phyloP scores from a whole-genome alignment of 352 stramenopile species.

The Pythium inflatum region DNA sequence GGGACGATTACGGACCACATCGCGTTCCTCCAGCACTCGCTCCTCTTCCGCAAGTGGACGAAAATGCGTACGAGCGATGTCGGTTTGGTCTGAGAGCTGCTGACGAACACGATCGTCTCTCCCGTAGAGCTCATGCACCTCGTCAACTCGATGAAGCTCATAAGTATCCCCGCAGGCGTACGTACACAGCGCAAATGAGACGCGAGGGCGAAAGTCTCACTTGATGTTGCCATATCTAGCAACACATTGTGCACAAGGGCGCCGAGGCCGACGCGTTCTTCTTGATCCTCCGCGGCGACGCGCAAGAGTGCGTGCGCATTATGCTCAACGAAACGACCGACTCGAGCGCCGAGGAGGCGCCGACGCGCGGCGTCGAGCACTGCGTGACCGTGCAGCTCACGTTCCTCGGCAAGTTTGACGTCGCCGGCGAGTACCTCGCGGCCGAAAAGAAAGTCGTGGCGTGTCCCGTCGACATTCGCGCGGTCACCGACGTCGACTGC shows the following conservation, averaged over 20 bases:
- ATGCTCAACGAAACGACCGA: constrained; percentile 63
- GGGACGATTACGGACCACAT: constrained; percentile 87
- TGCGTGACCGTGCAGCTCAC: constrained; percentile 78
- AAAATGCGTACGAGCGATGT: constrained; percentile 76
- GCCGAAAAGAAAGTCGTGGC: constrained; percentile 69
- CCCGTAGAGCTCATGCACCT: constrained; percentile 82
- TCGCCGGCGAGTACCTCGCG: constrained; percentile 79
- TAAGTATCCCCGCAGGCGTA: constrained; percentile 60
- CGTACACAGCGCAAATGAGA: background rate
- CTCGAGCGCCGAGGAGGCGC: constrained; percentile 26
- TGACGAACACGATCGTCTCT: too few relatives aligned
- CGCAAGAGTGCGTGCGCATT: constrained; percentile 69
- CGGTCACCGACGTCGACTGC: constrained; percentile 69
- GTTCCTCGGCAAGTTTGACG: constrained; percentile 79
- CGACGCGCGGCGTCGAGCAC: constrained; percentile 52
- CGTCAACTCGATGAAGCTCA: constrained; percentile 85
- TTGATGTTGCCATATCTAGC: constrained; percentile 51
- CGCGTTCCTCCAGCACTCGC: constrained; percentile 77
- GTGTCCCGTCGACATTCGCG: constrained; percentile 75
- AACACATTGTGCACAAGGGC: constrained; percentile 82
- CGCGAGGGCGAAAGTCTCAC: constrained; percentile 13
- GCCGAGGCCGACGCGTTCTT: constrained; percentile 80
- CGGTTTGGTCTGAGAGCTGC: background rate
- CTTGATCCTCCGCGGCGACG: constrained; percentile 72
- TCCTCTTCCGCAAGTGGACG: constrained; percentile 78